phyloP scores from a whole-genome alignment of 2,329 filamentous ascomycete species.

The Alternaria hordeiaustralica region DNA sequence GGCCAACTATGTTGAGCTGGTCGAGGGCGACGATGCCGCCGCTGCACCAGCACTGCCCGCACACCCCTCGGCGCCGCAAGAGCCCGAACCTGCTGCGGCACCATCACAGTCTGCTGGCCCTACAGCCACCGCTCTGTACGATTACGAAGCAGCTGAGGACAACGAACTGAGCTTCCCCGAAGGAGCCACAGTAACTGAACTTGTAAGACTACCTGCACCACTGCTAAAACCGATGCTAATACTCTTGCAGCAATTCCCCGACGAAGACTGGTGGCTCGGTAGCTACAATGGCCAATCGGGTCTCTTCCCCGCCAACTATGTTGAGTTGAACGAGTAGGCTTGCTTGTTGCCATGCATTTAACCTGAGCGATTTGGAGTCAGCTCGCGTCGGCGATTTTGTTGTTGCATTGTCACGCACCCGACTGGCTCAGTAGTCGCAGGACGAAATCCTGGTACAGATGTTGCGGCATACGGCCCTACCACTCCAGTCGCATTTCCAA shows the following conservation, averaged over 20 bases:
- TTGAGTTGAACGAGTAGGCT: conserved; percentile 44
- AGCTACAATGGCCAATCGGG: conserved; percentile 79
- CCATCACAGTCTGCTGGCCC: conserved; percentile 56
- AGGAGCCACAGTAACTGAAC: conserved; percentile 77
- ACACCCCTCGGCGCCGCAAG: conserved; percentile 50
- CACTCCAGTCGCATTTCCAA: background rate
- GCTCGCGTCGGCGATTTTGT: background rate
- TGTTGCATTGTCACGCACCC: conserved; percentile 1
- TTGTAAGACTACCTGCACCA: conserved; percentile 62
- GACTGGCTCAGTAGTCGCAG: background rate
- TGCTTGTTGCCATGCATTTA: background rate
- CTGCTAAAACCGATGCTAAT: conserved; percentile 27
- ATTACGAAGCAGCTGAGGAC: conserved; percentile 96
- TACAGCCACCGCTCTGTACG: conserved; percentile 86
- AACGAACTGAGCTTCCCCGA: conserved; percentile 89
- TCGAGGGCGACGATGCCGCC: conserved; percentile 61
- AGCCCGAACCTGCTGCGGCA: conserved; percentile 40
- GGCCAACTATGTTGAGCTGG: conserved; percentile 92
- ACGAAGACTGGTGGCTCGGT: conserved; percentile 99
- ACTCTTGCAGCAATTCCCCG: conserved; percentile 79
- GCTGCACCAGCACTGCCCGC: conserved; percentile 48
- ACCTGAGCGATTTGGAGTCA: background rate
- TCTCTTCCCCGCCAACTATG: conserved; percentile 72
- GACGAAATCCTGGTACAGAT: conserved; percentile 5
- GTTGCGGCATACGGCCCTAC: background rate